Conservation (phyloP, 495 filamentous ascomycete genomes). For the Aspergillus nidulans region DNA sequence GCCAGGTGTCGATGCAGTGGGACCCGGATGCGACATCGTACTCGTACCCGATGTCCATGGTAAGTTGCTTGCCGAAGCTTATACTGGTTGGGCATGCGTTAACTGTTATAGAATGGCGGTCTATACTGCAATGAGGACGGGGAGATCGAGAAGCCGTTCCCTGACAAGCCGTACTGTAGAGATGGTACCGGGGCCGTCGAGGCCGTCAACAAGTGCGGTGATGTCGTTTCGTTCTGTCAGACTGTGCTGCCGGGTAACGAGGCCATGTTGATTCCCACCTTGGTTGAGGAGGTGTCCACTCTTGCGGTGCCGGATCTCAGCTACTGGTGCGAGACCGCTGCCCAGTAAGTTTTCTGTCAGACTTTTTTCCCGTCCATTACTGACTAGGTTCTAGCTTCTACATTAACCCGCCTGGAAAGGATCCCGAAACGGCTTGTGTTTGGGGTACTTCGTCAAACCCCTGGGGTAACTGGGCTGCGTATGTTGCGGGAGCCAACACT, state of each 20-base stretch:
- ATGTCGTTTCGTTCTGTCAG: constrained; percentile 70
- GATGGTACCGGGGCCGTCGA: constrained; percentile 62
- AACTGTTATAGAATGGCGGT: constrained; percentile 59
- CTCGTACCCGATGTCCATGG: constrained; percentile 68
- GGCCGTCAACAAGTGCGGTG: constrained; percentile 58
- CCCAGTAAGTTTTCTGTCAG: constrained; percentile 54
- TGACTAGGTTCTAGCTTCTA: constrained; percentile 53
- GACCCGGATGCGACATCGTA: constrained; percentile 65
- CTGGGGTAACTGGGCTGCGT: constrained; percentile 76
- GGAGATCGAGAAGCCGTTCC: constrained; percentile 66
- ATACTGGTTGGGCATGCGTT: not conserved
- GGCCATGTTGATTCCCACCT: constrained; percentile 79
- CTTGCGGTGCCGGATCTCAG: constrained; percentile 66
- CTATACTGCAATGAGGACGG: constrained; percentile 68
- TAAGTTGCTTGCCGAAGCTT: constrained; percentile 33
- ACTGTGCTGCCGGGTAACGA: constrained; percentile 84
- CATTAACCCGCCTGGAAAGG: constrained; percentile 70
- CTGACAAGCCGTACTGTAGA: constrained; percentile 63
- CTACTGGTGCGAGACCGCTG: constrained; percentile 71
- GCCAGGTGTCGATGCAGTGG: constrained; percentile 78
- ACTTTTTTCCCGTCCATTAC: not conserved
- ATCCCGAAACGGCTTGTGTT: constrained; percentile 56
- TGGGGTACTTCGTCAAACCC: constrained; percentile 66
- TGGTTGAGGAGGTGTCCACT: constrained; percentile 48
- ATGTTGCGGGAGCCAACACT: constrained; percentile 74